phyloP scores from a whole-genome alignment of 2,329 filamentous ascomycete species.

The Beauveria pseudobassiana region DNA sequence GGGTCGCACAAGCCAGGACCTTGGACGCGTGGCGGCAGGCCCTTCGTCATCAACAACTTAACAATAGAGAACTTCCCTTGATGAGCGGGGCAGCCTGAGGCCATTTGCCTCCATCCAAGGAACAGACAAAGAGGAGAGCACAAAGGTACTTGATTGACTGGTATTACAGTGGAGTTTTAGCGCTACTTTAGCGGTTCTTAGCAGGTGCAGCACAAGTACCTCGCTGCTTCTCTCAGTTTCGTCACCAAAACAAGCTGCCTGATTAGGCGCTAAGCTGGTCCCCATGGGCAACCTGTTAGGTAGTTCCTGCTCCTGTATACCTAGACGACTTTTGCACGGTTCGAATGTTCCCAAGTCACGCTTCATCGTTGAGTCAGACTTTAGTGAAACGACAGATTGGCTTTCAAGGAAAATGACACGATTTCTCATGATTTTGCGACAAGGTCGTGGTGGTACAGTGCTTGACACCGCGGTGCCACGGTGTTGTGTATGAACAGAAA shows the following conservation, averaged over 20 bases:
- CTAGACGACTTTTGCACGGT: neutral
- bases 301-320: neutral
- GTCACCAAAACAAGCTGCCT: slow-evolving; percentile 9
- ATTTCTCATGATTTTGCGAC: too few relatives aligned
- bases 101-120: neutral
- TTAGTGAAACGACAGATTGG: too few relatives aligned
- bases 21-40: neutral
- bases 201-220: neutral
- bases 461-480: too few relatives aligned
- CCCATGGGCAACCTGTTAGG: slow-evolving; percentile 8
- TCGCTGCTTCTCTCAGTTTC: neutral
- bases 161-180: neutral
- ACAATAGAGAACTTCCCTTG: neutral
- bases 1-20: neutral
- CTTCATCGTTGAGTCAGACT: neutral
- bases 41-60: slow-evolving; percentile 1
- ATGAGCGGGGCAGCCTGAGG: neutral
- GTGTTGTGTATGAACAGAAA: too few relatives aligned
- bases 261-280: slow-evolving; percentile 7
- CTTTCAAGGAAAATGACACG: too few relatives aligned
- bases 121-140: neutral
- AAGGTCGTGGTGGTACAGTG: too few relatives aligned
- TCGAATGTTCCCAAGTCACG: neutral
- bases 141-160: neutral
- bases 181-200: neutral